Base-by-base conservation (phyloP, 2,329 filamentous ascomycete genomes). In the Cordyceps cicadae region DNA sequence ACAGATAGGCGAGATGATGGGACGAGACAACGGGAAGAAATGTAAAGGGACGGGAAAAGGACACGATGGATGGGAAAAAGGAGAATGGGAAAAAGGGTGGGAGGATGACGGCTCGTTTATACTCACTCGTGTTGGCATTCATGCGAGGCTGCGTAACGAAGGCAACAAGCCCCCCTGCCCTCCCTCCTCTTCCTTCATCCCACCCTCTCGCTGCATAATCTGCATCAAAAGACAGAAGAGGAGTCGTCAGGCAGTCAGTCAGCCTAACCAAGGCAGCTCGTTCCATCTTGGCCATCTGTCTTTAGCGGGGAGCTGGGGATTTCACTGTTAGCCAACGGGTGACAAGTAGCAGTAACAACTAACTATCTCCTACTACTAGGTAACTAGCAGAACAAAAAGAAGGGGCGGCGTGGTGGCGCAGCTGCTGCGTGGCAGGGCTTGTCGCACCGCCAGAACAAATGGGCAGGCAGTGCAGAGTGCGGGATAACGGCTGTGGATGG, bases 41-140 rank as follows among this genome's bases (percentile, higher is more conserved):
- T 41, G 46, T 11, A 43, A 29, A 51, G 32, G 19, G 19, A 14
- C 8, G 7, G 21, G 14, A 26, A 26, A 12, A 32, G 32, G 8
- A 51, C 32, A 58, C 48, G 45, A n/a, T 32, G 34, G 46, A 34
- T 39, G 54, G 21, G 34, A 45, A 19, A 12, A 12, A 43, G 17
- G 17, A 34, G 41, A 29, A 29, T 12, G 21, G 15, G 9, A 43
- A 43, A 39, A 29, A 41, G 37, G 17, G 55, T 51, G 48, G 55
- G 55, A 41, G 55, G 55, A 50, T 43, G 46, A 51, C 24, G 46
- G 37, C 34, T 58, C 46, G 55, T 58, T 58, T 58, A 58, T 58
- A 58, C n/a, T n/a, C n/a, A 12, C 12, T n/a, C 29, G 29, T 37
- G 34, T 37, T 37, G 34, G 34, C 34, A 37, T 37, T 41, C 32